Evolutionary conservation across 768 basidiomycete species (phyloP), one percentile per base, ranked within the genome.

Genomic region (Suillus hirtellus): DNA sequence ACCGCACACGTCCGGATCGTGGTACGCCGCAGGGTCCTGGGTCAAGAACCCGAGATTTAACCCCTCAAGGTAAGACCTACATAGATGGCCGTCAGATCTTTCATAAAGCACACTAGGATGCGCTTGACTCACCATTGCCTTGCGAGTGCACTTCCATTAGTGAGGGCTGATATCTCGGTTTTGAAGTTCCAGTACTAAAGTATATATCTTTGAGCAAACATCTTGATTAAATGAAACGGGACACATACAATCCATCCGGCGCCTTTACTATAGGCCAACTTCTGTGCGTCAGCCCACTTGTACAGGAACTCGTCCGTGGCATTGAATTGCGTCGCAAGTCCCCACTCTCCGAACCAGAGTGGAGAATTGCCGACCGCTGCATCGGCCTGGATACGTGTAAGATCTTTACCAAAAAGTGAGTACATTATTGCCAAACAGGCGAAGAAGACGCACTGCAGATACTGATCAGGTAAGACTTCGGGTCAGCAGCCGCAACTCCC

Each of bases 201-300:
- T 8, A 35, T 27, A 17, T 31, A 27, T 37, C 24, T 21, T 58
- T 56, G 17, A 42, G 40, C 21, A 31, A 43, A 42, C 12, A 7
- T 55, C 31, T 14, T 6, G 2, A 8, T 46, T 24, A 31, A 17
- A 43, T 9, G 15, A 58, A 34, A 47, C 24, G 46, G 40, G 31
- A 53, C 4, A 79, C 86, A 75, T 66, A 89, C 88, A 49, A 89
- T 80, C 88, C 89, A 90, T 31, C 89, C 89, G 2, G 81, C 80
- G 37, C 81, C 79, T 64, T 87, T 74, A 61, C 81, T 80, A 60
- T 90, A 90, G 1, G 82, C 78, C 44, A 85, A 74, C 71, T 91
- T 91, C 73, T 91, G 89, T 31, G 89, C 88, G 67, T 91, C 89
- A 11, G 88, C 89, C 89, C 89, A 90, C 69, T 88, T 74, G 63